These are phyloP conservation scores for Malus asiatica DNA, from an alignment of 306 rosid species.

Conservation along the genomic window DNA sequence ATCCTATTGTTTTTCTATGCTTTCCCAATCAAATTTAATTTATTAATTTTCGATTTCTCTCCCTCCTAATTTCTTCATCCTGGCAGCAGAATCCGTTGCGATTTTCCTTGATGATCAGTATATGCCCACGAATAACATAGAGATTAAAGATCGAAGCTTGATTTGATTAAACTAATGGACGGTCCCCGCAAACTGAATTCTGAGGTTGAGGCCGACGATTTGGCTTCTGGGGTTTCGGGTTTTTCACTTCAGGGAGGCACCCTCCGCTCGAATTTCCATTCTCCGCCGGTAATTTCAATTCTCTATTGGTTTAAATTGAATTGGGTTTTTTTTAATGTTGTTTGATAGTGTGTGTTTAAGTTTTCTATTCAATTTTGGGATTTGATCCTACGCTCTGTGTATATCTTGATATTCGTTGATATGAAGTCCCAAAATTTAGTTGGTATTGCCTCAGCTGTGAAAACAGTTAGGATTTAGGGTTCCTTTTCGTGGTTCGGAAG, in stretches of 20 bases:
- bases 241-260: conserved; percentile 6
- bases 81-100: not conserved
- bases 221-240: conserved; percentile 25
- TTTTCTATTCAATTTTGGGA: not conserved
- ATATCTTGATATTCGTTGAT: not conserved
- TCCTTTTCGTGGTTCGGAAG: not conserved
- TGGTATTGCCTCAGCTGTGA: not conserved
- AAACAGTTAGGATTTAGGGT: not conserved
- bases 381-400: not conserved
- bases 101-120: not conserved
- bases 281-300: conserved; percentile 22
- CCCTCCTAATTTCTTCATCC: not conserved
- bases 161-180: conserved; percentile 22
- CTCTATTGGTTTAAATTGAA: not conserved
- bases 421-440: not conserved
- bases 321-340: not conserved
- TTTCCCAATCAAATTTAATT: not conserved
- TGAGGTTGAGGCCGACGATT: conserved; percentile 8
- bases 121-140: conserved; percentile 2
- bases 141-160: not conserved
- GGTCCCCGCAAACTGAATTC: conserved; percentile 5
- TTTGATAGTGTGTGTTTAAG: not conserved
- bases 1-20: too few relatives aligned
- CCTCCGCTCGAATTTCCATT: not conserved
- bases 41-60: not conserved